Evolutionary conservation across 495 filamentous ascomycete species (phyloP), one percentile per base, ranked within the genome.

Genomic region (Penicillium nucicola): DNA sequence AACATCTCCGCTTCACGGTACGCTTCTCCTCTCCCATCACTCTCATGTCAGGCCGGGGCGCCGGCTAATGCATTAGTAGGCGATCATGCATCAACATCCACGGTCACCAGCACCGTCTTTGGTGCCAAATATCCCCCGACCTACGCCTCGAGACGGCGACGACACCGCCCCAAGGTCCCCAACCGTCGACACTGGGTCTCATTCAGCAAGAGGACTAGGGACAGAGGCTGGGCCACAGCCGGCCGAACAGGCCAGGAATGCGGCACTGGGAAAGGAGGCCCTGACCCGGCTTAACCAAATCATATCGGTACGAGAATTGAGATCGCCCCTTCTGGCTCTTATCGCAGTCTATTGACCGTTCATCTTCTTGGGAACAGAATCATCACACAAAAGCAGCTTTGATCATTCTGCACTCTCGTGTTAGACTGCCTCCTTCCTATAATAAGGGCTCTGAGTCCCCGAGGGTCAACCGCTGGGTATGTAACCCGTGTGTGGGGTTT

Each of bases 401-500:
- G 48, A 82, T 93, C 34, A 87, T 98, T 41, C 69, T 96, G 14
- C 84, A 91, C 44, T 84, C 89, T 23, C 81, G 93, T 44, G 80
- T 90, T 40, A 76, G 81, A 39, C 77, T 90, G 8, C 82, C 84
- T 20, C 87, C 81, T 14, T 74, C 80, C 17, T 66, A 81, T 75
- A 50, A 66, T 60, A 74, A 84, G 69, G 73, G 83, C 57, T 76
- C 81, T 32, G 77, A 80, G 43, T 60, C 70, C 14, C 83, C 80
- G 52, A 87, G 83, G 61, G 77, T 86, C 39, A 97, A 96, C 60
- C 90, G 87, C 82, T 97, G 93, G 93, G 95, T 97, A 86, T 62
- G 89, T 80, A 43, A 25, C 8, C 11, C 14, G n/a, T n/a, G n/a
- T n/a, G n/a, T n/a, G n/a, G n/a, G n/a, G n/a, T n/a, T n/a, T n/a